Evolutionary conservation across 2,329 filamentous ascomycete genomes (phyloP), one percentile per base, ranked within the genome.

Genomic region (Lecanicillium sp.): DNA sequence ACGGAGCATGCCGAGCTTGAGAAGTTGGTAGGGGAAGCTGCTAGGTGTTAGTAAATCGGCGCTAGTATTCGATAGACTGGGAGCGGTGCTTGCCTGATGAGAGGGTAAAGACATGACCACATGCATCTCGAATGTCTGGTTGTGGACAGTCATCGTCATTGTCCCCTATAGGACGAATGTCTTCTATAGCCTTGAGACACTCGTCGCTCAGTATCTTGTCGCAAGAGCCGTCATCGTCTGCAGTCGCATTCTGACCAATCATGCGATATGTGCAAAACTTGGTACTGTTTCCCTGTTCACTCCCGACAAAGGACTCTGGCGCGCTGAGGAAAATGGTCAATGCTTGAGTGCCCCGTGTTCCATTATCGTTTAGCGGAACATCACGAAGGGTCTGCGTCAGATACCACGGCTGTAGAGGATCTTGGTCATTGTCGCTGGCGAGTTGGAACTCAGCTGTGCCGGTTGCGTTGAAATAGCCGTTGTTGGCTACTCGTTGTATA

Each of bases 241-340:
- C 35, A 5, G 30, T 28, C 12, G 25, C 40, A 14, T 25, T 29
- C 14, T 33, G 34, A 27, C 37, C 34, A 15, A 15, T 22, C n/a
- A 41, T 34, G 25, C 40, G 40, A 35, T 41, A 41, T 13, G 37
- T 30, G 35, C 40, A 41, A 4, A 41, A 12, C 17, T 18, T 25
- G 3, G 40, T 41, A 13, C 30, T 16, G 11, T 12, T 18, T 30
- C 34, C 40, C 4, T 25, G 34, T 2, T 12, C 25, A 35, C 34
- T 41, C 25, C 14, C 12, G 29, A 35, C 34, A 9, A 41, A 11
- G 27, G 16, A 16, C 20, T 33, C 40, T 16, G 40, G 40, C 13
- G 37, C 40, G 40, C 40, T 41, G 40, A 41, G 25, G 4, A 41
- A 13, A 30, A 41, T 34, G 15, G 40, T 15, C 40, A 37, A 35